phyloP scores from a whole-genome alignment of 352 stramenopile genomes.

The Elongisporangium prolatum region DNA sequence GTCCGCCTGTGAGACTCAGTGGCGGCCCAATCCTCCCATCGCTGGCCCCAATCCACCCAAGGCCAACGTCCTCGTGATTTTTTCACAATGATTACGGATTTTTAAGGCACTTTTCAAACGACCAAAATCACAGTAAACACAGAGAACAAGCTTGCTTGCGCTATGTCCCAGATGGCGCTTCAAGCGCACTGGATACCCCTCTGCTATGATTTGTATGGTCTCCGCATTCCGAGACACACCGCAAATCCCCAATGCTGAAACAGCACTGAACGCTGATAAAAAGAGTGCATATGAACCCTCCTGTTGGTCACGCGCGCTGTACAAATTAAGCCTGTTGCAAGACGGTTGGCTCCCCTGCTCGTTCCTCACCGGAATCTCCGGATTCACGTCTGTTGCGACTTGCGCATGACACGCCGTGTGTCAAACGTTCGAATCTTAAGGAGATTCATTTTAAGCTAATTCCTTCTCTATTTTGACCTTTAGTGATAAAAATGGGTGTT shows the following conservation, averaged over 20 bases:
- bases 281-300: neutral
- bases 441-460: neutral
- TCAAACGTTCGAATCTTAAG: neutral
- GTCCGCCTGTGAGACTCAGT: conserved; percentile 5
- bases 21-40: conserved; percentile 13
- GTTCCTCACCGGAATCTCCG: neutral
- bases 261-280: neutral
- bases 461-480: neutral
- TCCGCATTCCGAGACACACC: neutral
- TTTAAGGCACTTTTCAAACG: neutral
- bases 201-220: neutral
- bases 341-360: too few species aligned
- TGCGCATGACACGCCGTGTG: neutral
- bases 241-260: neutral
- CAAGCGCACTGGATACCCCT: neutral
- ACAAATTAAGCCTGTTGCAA: too few species aligned
- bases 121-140: neutral
- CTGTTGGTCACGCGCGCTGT: neutral
- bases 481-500: neutral
- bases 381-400: neutral
- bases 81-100: neutral
- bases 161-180: neutral
- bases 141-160: neutral
- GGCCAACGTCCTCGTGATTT: conserved; percentile 3
- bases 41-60: conserved; percentile 9